These are phyloP conservation scores for Sporothrix pseudoabietina DNA, from an alignment of 2,329 filamentous ascomycete genomes.

Conservation along the genomic window DNA sequence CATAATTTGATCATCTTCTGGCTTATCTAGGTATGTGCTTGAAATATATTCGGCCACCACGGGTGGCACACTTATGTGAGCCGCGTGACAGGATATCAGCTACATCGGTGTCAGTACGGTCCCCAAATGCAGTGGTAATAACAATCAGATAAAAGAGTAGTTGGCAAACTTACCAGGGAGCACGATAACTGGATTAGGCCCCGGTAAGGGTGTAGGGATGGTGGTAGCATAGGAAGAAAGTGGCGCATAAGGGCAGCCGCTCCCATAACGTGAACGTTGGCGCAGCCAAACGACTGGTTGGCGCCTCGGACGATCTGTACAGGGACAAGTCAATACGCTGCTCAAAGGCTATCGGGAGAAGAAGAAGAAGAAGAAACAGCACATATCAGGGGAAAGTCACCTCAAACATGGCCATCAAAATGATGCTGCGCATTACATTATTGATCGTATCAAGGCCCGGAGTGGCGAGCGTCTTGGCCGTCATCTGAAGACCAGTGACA, in stretches of 20 bases:
- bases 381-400: conserved; percentile 43
- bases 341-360: background rate
- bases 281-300: conserved; percentile 51
- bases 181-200: conserved; percentile 59
- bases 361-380: background rate
- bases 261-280: conserved; percentile 61
- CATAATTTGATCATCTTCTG: conserved; percentile 44
- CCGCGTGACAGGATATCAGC: conserved; percentile 51
- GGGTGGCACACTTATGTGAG: conserved; percentile 45
- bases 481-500: conserved; percentile 54
- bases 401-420: conserved; percentile 64
- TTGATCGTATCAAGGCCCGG: conserved; percentile 44
- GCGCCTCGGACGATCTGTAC: conserved; percentile 50
- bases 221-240: conserved; percentile 46
- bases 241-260: conserved; percentile 60
- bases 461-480: conserved; percentile 47
- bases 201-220: conserved; percentile 50
- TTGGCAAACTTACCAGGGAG: conserved; percentile 50
- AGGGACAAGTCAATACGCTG: background rate
- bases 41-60: conserved; percentile 50
- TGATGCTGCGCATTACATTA: conserved; percentile 54
- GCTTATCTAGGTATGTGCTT: conserved; percentile 40
- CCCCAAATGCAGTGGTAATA: background rate
- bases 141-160: background rate
- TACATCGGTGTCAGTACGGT: conserved; percentile 7